Evolutionary conservation across 768 basidiomycete species (phyloP).

Genomic region (Boletus reticulatus): DNA sequence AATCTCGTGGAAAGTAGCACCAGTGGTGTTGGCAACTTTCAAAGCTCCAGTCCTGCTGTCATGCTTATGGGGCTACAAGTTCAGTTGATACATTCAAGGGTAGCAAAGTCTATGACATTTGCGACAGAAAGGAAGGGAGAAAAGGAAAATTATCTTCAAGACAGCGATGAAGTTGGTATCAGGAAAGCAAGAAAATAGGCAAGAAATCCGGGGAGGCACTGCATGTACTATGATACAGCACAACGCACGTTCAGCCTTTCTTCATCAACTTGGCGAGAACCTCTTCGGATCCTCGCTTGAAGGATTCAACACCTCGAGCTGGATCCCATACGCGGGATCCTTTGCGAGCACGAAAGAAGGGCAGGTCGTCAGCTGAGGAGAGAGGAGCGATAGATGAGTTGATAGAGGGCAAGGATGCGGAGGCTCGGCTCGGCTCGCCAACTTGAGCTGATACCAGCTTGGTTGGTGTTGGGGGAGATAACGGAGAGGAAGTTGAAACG

Average conservation of each 20-base stretch:
- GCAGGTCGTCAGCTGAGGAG: constrained; percentile 45
- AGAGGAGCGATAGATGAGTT: constrained; percentile 53
- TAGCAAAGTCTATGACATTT: background rate
- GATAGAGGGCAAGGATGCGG: constrained; percentile 37
- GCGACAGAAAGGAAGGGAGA: background rate
- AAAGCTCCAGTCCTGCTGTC: no score
- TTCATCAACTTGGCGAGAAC: constrained; percentile 81
- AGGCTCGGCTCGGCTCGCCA: constrained; percentile 3
- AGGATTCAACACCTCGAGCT: constrained; percentile 77
- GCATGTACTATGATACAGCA: background rate
- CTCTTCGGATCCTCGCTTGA: constrained; percentile 86
- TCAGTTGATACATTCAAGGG: background rate
- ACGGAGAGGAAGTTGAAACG: background rate
- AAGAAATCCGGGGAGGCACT: background rate
- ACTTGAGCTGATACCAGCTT: constrained; percentile 7
- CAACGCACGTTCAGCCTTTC: constrained; percentile 52
- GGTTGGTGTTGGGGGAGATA: constrained; percentile 5
- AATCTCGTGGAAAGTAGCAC: no score
- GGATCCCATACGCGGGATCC: constrained; percentile 82
- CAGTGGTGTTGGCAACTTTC: no score
- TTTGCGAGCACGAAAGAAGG: constrained; percentile 36
- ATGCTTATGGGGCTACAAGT: no score
- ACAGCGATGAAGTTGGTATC: constrained; percentile 1
- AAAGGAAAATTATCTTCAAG: background rate
- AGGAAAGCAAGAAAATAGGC: background rate